phyloP scores from a whole-genome alignment of 2,329 filamentous ascomycete genomes.

The Neodidymelliopsis sp. region DNA sequence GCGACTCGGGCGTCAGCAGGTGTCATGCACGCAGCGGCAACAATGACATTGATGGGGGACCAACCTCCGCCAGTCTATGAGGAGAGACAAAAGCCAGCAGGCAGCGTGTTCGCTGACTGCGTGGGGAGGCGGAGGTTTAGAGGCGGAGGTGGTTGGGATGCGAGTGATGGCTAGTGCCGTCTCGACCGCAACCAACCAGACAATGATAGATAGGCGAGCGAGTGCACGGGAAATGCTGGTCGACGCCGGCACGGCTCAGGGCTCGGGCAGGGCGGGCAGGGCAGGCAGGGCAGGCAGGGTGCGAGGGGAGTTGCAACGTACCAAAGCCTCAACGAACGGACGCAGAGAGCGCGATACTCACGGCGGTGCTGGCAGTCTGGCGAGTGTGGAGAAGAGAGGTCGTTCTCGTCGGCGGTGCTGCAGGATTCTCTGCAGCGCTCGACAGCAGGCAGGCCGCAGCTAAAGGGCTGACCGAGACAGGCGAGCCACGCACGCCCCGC shows the following conservation, averaged over 20 bases:
- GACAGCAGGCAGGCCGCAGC: constrained; percentile 50
- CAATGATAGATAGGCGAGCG: constrained; percentile 49
- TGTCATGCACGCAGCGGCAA: constrained; percentile 16
- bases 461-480: constrained; percentile 51
- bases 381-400: constrained; percentile 37
- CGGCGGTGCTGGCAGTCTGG: constrained; percentile 25
- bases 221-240: constrained; percentile 45
- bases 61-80: constrained; percentile 33
- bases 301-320: constrained; percentile 24
- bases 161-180: constrained; percentile 46
- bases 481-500: constrained; percentile 47
- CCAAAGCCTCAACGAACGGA: constrained; percentile 38
- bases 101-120: constrained; percentile 36
- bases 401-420: constrained; percentile 48
- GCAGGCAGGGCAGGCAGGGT: constrained; percentile 2
- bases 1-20: constrained; percentile 36
- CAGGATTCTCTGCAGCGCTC: constrained; percentile 47
- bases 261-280: constrained; percentile 6
- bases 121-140: constrained; percentile 48
- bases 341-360: constrained; percentile 23
- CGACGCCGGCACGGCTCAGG: constrained; percentile 26
- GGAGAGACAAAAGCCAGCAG: constrained; percentile 31
- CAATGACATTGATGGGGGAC: constrained; percentile 15
- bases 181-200: constrained; percentile 41
- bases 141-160: constrained; percentile 54